Evolutionary conservation across 331 rosid genomes (phyloP).

Genomic region (Erythrophleum ivorense): DNA sequence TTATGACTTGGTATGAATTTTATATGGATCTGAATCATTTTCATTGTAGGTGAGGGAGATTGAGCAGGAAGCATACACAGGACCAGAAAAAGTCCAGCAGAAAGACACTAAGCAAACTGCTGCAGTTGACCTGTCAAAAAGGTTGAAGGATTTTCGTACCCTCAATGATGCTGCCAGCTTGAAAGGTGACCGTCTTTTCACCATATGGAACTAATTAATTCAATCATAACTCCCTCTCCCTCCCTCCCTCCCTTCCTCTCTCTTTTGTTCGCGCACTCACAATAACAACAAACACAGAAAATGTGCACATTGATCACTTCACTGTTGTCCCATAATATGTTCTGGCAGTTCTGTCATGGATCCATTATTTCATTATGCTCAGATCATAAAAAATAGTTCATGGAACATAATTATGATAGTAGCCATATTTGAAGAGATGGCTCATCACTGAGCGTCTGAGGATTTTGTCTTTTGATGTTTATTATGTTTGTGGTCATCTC

Average conservation of each 20-base stretch:
- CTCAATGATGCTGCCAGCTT: constrained; percentile 84
- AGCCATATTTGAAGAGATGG: neutral
- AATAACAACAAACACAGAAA: neutral
- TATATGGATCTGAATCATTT: constrained; percentile 32
- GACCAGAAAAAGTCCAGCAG: constrained; percentile 61
- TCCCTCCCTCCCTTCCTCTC: neutral
- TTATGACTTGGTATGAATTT: neutral
- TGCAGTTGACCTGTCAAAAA: constrained; percentile 91
- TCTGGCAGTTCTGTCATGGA: constrained; percentile 14
- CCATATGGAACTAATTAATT: neutral
- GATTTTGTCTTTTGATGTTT: constrained; percentile 1
- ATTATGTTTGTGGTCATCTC: neutral
- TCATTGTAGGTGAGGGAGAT: constrained; percentile 82
- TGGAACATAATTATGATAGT: neutral
- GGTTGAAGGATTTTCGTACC: constrained; percentile 82
- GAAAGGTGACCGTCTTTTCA: constrained; percentile 62
- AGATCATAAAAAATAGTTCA: neutral
- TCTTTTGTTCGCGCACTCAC: neutral
- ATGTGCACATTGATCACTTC: constrained; percentile 27
- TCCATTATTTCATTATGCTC: neutral
- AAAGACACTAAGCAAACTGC: constrained; percentile 80
- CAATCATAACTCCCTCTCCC: neutral
- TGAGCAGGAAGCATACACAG: constrained; percentile 70
- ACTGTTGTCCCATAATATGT: neutral
- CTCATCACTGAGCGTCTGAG: neutral